These are phyloP conservation scores for Sonneratia alba DNA, from an alignment of 345 rosid species.

Conservation along the genomic window DNA sequence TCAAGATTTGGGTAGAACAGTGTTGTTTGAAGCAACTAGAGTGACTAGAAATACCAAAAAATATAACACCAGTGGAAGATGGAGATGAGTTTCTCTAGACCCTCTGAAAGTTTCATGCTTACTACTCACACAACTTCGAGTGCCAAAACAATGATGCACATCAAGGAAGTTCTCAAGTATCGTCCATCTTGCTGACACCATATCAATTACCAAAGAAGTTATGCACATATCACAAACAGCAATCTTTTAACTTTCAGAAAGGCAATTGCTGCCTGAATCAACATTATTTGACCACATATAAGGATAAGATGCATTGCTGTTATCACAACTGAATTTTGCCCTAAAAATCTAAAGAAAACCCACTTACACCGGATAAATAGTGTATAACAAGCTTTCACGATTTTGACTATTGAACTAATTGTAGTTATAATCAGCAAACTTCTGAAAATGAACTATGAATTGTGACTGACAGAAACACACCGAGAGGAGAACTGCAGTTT, in stretches of 20 bases:
- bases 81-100: no score
- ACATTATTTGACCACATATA: background rate
- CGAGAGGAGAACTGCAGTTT: constrained; percentile 83
- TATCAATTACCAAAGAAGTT: no score
- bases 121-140: no score
- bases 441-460: background rate
- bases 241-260: background rate
- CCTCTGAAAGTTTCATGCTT: background rate
- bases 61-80: background rate
- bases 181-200: no score
- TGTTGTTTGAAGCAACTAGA: background rate
- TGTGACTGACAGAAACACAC: constrained; percentile 24
- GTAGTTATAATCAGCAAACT: background rate
- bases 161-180: background rate
- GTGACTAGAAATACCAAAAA: background rate
- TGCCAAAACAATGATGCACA: no score
- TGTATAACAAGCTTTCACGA: background rate
- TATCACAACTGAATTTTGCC: background rate
- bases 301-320: background rate
- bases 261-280: background rate
- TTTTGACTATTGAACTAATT: background rate
- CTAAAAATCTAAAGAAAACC: background rate
- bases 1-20: background rate
- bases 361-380: background rate
- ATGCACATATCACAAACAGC: background rate